phyloP scores from a whole-genome alignment of 2,329 filamentous ascomycete species.

The Raffaelea ambrosiae region DNA sequence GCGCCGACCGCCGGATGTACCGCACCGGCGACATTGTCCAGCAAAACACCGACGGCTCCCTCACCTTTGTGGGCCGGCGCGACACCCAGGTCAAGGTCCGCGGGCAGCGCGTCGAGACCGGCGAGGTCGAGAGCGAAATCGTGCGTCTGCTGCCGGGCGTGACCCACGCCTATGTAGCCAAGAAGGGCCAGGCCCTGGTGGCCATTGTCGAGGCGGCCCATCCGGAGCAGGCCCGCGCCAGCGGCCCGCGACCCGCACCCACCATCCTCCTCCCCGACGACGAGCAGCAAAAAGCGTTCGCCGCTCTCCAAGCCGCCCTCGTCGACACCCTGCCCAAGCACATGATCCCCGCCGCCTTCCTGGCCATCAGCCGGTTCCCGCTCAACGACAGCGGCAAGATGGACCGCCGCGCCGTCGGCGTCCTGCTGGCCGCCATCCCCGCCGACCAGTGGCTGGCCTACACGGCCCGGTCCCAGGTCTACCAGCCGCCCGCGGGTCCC shows the following conservation, averaged over 20 bases:
- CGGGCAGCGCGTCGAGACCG: conserved; percentile 53
- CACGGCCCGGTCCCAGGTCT: too few species aligned
- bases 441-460: too few species aligned
- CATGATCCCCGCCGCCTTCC: background rate
- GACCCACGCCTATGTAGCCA: background rate
- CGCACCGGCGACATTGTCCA: conserved; percentile 50
- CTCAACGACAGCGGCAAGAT: conserved; percentile 24
- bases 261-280: conserved; percentile 13
- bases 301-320: conserved; percentile 4
- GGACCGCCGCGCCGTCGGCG: background rate
- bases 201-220: conserved; percentile 17
- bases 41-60: conserved; percentile 45
- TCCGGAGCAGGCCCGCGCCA: background rate
- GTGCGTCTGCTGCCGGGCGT: background rate
- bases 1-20: conserved; percentile 44
- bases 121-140: conserved; percentile 15
- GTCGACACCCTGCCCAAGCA: background rate
- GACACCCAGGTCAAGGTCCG: conserved; percentile 52
- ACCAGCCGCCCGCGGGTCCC: too few species aligned
- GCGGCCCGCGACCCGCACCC: too few species aligned
- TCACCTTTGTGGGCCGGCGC: conserved; percentile 18
- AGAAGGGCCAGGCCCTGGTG: background rate
- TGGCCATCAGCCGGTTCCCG: conserved; percentile 2
- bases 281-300: conserved; percentile 25
- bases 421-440: background rate